Conservation (phyloP, 148 eudicot genomes). For the Cornus suecica region DNA sequence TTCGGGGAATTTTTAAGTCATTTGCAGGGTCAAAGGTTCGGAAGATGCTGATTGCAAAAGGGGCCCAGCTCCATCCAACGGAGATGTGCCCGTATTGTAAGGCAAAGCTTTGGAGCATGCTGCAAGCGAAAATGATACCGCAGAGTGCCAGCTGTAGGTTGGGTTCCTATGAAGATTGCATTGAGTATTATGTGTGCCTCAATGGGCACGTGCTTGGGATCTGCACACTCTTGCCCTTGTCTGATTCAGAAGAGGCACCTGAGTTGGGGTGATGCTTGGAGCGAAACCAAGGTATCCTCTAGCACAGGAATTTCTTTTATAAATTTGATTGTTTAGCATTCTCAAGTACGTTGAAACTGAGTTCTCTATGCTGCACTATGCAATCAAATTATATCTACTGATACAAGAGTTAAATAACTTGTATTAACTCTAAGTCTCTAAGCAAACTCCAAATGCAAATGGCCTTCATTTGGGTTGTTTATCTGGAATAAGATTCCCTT, state of each 20-base stretch:
- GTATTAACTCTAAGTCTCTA: background rate
- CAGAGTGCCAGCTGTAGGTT: conserved; percentile 84
- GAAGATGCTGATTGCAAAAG: conserved; percentile 66
- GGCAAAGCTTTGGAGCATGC: conserved; percentile 89
- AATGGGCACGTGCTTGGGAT: conserved; percentile 88
- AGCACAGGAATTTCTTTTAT: background rate
- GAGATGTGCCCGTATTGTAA: conserved; percentile 87
- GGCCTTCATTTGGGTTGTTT: background rate
- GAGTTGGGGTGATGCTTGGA: conserved; percentile 37
- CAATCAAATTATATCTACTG: background rate
- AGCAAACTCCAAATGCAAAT: background rate
- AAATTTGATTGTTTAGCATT: background rate
- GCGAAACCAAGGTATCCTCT: conserved; percentile 13
- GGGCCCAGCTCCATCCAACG: conserved; percentile 63
- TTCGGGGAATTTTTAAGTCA: conserved; percentile 86
- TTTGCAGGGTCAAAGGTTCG: conserved; percentile 76
- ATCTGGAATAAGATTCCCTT: background rate
- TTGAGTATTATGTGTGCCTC: conserved; percentile 86
- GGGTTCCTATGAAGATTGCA: conserved; percentile 80
- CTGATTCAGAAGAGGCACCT: conserved; percentile 82
- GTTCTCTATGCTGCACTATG: background rate
- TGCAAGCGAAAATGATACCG: conserved; percentile 78
- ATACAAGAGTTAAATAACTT: background rate
- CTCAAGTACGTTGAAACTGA: background rate
- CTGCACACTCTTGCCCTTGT: conserved; percentile 90